Evolutionary conservation across 2,329 filamentous ascomycete genomes (phyloP).

Genomic region (Arthrobotrys entomopaga): DNA sequence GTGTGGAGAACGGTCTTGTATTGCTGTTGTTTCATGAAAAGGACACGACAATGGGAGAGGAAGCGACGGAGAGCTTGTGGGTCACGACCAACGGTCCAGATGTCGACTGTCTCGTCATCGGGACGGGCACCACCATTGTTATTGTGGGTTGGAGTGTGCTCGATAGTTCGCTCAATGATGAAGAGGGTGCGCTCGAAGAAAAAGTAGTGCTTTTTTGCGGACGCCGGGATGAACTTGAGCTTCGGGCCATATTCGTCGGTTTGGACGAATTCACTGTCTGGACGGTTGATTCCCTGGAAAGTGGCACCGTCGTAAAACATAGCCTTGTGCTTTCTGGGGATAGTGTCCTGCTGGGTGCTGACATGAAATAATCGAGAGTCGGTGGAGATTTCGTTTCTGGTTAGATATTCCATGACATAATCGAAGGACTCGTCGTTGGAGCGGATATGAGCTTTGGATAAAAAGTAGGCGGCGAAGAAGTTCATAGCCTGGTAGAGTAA

Average conservation of each 20-base stretch:
- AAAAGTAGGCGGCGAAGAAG: constrained; percentile 58
- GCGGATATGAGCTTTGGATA: constrained; percentile 59
- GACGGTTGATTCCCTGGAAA: constrained; percentile 65
- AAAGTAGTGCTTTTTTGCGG: constrained; percentile 73
- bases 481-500: constrained; percentile 51
- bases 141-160: constrained; percentile 56
- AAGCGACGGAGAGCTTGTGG: constrained; percentile 72
- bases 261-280: constrained; percentile 61
- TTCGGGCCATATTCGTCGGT: constrained; percentile 63
- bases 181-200: constrained; percentile 72
- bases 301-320: constrained; percentile 59
- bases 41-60: constrained; percentile 69
- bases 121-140: constrained; percentile 63
- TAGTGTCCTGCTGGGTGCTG: constrained; percentile 58
- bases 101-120: constrained; percentile 66
- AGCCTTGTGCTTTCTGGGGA: constrained; percentile 57
- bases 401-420: constrained; percentile 59
- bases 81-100: constrained; percentile 72
- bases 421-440: constrained; percentile 59
- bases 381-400: constrained; percentile 58
- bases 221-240: constrained; percentile 73
- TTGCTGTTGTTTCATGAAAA: constrained; percentile 70
- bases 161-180: constrained; percentile 67
- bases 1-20: constrained; percentile 74
- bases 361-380: constrained; percentile 59